Evolutionary conservation across 345 rosid genomes (phyloP).

Genomic region (Eucalyptus melliodora): DNA sequence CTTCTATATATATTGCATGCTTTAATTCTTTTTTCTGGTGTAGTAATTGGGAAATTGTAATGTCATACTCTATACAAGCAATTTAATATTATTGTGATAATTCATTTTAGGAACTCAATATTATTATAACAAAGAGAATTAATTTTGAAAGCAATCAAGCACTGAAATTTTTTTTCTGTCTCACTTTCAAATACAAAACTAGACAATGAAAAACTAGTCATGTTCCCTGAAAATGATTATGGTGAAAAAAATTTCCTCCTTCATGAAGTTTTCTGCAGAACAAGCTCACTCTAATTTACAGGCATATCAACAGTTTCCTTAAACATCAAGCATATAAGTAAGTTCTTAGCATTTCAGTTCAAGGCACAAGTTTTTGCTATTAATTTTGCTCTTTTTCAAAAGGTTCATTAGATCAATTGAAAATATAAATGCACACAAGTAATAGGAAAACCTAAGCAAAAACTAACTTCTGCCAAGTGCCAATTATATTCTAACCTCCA

Average conservation of each 20-base stretch:
- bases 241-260: background rate
- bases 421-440: background rate
- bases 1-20: background rate
- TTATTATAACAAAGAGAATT: background rate
- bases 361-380: background rate
- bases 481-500: slow-evolving; percentile 6
- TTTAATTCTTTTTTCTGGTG: background rate
- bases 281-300: background rate
- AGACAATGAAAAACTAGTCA: background rate
- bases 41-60: background rate
- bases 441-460: background rate
- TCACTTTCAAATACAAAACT: background rate
- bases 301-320: background rate
- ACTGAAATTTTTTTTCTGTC: background rate
- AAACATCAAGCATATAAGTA: background rate
- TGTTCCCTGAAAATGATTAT: background rate
- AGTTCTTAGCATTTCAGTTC: background rate
- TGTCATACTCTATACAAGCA: background rate
- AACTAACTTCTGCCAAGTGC: background rate
- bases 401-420: background rate
- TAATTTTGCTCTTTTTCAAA: background rate
- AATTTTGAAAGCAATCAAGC: background rate
- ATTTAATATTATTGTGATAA: background rate
- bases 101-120: background rate
- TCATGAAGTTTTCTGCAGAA: background rate